Evolutionary conservation across 2,329 filamentous ascomycete genomes (phyloP).

Genomic region (Aspergillus caelatus): DNA sequence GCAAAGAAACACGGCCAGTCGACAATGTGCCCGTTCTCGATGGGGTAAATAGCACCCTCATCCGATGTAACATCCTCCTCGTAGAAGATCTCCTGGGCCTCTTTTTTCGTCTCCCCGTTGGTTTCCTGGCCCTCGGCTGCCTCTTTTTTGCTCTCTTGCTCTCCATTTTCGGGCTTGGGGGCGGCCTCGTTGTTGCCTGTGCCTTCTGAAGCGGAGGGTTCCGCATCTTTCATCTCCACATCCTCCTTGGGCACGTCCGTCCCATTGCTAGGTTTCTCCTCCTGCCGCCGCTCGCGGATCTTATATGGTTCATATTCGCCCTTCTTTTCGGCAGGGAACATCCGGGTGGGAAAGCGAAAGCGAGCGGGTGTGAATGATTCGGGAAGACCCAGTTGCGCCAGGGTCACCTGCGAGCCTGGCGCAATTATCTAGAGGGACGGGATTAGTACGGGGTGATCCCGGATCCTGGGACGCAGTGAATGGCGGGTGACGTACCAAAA

Average conservation of each 20-base stretch:
- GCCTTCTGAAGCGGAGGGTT: slow-evolving; percentile 26
- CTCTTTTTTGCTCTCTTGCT: slow-evolving; percentile 34
- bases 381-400: slow-evolving; percentile 85
- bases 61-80: slow-evolving; percentile 87
- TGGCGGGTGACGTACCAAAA: slow-evolving; percentile 43
- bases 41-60: slow-evolving; percentile 87
- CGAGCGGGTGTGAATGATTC: slow-evolving; percentile 91
- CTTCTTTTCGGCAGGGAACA: slow-evolving; percentile 79
- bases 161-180: slow-evolving; percentile 27
- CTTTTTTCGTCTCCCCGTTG: slow-evolving; percentile 34
- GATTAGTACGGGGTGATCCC: slow-evolving; percentile 11
- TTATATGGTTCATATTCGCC: slow-evolving; percentile 82
- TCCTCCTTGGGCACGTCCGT: slow-evolving; percentile 38
- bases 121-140: slow-evolving; percentile 23
- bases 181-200: slow-evolving; percentile 12
- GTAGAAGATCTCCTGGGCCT: slow-evolving; percentile 61
- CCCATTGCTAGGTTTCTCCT: slow-evolving; percentile 32
- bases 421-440: slow-evolving; percentile 49
- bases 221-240: slow-evolving; percentile 50
- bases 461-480: not conserved
- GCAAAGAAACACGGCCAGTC: slow-evolving; percentile 94
- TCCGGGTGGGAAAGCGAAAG: slow-evolving; percentile 84
- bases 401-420: slow-evolving; percentile 80
- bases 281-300: slow-evolving; percentile 59
- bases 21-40: slow-evolving; percentile 77